A percentile compares a stretch with the other conserved stretches of the same genome.
Conservation (phyloP, 441 rosid species). For the Pelargonium australe region DNA sequence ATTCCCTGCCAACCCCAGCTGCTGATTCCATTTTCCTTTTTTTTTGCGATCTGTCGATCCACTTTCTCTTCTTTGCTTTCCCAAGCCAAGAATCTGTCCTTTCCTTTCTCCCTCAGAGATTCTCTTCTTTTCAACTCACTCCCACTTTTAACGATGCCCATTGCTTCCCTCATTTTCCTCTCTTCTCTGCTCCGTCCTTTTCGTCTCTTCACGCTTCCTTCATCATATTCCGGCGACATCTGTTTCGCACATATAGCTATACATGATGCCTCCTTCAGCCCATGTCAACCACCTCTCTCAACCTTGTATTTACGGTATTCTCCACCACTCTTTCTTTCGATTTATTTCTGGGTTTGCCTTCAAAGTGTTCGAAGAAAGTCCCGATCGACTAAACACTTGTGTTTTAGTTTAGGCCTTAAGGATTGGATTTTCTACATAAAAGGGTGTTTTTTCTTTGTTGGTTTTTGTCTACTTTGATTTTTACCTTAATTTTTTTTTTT, state of each 20-base stretch:
- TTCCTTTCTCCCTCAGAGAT: slow-evolving; percentile 1
- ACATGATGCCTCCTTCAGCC: slow-evolving; percentile 48
- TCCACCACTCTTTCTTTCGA: neutral
- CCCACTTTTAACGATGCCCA: neutral
- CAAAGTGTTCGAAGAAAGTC: neutral
- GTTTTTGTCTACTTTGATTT: neutral
- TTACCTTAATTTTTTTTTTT: neutral
- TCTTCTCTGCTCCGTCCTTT: slow-evolving; percentile 23
- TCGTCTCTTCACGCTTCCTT: neutral
- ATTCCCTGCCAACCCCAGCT: too few species aligned
- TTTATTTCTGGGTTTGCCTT: neutral
- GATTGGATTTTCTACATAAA: neutral
- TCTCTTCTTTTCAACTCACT: neutral
- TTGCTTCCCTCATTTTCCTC: slow-evolving; percentile 31
- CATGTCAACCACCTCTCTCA: slow-evolving; percentile 55
- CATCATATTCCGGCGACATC: slow-evolving; percentile 21
- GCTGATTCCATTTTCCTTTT: neutral
- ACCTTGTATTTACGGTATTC: slow-evolving; percentile 73
- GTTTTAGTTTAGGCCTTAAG: neutral
- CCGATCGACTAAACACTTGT: neutral
- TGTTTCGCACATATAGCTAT: slow-evolving; percentile 9
- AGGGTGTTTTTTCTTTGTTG: neutral
- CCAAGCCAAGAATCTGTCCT: slow-evolving; percentile 82
- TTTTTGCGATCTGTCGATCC: slow-evolving; percentile 9
- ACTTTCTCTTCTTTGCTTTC: slow-evolving; percentile 53